Percentiles rank a stretch among this genome's conserved stretches.
Evolutionary conservation across 2,329 filamentous ascomycete species (phyloP).

Genomic region (Esteya vermicola): DNA sequence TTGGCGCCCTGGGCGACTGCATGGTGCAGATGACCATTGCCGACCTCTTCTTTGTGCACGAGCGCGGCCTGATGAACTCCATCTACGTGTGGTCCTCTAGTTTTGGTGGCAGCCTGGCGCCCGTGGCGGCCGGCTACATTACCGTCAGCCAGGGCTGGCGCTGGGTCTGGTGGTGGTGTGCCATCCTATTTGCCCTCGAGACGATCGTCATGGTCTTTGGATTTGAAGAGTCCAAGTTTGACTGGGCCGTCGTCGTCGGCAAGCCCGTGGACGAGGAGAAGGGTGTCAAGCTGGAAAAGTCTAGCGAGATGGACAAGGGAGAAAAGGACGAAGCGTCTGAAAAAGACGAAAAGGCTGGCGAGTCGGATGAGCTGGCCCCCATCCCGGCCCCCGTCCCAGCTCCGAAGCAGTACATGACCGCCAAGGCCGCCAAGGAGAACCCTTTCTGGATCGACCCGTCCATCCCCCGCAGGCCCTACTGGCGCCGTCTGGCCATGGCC

Average conservation of each 20-base stretch:
- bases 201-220: conserved; percentile 5
- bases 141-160: conserved; percentile 31
- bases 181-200: conserved; percentile 12
- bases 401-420: background rate
- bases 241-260: conserved; percentile 1
- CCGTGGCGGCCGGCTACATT: conserved; percentile 34
- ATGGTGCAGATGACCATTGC: conserved; percentile 34
- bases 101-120: conserved; percentile 22
- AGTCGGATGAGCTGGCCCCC: too few relatives aligned
- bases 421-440: background rate
- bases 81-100: conserved; percentile 28
- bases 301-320: too few relatives aligned
- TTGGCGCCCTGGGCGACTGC: conserved; percentile 29
- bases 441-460: background rate
- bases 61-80: conserved; percentile 35
- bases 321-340: background rate
- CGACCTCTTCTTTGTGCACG: conserved; percentile 42
- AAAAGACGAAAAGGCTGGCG: background rate
- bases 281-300: too few relatives aligned
- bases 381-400: too few relatives aligned
- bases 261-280: background rate
- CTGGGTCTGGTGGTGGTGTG: conserved; percentile 24
- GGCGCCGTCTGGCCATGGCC: background rate
- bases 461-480: conserved; percentile 4
- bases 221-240: conserved; percentile 8